phyloP scores from a whole-genome alignment of 192 early-diverging fungal genomes.

The Spinellus fusiger region DNA sequence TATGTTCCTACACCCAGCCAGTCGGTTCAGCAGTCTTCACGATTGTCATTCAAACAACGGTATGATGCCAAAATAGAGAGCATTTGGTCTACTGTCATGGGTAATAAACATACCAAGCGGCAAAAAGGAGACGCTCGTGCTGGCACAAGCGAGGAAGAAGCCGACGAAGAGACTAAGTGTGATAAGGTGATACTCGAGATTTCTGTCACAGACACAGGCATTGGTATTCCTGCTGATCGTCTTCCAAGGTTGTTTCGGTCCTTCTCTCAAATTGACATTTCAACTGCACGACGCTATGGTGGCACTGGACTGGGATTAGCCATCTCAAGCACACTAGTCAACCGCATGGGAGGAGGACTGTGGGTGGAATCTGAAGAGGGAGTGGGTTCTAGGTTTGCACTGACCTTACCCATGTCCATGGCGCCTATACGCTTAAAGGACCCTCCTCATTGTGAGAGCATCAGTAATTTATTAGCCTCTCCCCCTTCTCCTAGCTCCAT shows the following conservation, averaged over 20 bases:
- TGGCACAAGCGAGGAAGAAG: conserved; percentile 14
- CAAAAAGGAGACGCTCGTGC: conserved; percentile 10
- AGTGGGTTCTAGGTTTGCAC: conserved; percentile 49
- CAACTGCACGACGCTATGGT: conserved; percentile 48
- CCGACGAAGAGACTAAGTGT: not conserved
- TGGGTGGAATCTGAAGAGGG: conserved; percentile 49
- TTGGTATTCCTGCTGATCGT: conserved; percentile 51
- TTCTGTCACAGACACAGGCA: conserved; percentile 55
- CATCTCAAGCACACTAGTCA: conserved; percentile 54
- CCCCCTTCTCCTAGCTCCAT: conserved; percentile 28
- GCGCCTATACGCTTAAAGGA: conserved; percentile 3
- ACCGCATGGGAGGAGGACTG: conserved; percentile 61
- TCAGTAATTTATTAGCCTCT: conserved; percentile 10
- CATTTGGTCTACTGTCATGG: conserved; percentile 22
- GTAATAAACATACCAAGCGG: not conserved
- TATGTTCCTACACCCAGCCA: conserved; percentile 22
- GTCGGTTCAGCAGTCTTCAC: not conserved
- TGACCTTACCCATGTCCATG: conserved; percentile 36
- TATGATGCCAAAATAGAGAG: conserved; percentile 32
- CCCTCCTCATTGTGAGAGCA: not conserved
- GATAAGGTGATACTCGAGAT: conserved; percentile 28
- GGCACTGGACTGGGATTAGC: conserved; percentile 64
- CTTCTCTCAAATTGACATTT: conserved; percentile 61
- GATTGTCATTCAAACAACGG: conserved; percentile 22
- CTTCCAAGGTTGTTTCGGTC: conserved; percentile 54